Conservation (phyloP, 306 rosid species). For the Calophaca sinica region DNA sequence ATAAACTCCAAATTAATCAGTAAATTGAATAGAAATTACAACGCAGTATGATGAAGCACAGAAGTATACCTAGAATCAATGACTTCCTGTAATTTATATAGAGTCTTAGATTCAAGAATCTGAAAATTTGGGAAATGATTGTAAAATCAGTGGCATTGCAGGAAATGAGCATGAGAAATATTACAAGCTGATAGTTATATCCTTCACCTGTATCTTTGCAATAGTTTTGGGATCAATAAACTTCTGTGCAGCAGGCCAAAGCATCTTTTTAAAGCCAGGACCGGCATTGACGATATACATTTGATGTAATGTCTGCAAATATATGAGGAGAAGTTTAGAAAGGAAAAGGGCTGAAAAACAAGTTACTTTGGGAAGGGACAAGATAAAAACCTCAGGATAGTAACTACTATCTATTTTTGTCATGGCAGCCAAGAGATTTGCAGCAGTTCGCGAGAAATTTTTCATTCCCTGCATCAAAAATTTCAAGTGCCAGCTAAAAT, state of each 20-base stretch:
- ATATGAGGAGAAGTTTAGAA: conserved; percentile 28
- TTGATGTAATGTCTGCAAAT: conserved; percentile 81
- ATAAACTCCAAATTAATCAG: conserved; percentile 37
- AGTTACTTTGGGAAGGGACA: conserved; percentile 32
- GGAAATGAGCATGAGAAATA: conserved; percentile 27
- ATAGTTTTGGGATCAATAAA: conserved; percentile 86
- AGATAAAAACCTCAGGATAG: conserved; percentile 87
- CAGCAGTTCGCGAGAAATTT: conserved; percentile 84
- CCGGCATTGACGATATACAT: conserved; percentile 97
- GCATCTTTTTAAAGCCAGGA: conserved; percentile 89
- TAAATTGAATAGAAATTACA: conserved; percentile 22
- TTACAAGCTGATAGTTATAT: conserved; percentile 34
- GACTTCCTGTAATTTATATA: conserved; percentile 74
- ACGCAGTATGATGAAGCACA: conserved; percentile 16
- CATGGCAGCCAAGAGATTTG: conserved; percentile 80
- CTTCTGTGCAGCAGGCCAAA: conserved; percentile 97
- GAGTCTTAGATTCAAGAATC: conserved; percentile 83
- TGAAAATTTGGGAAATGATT: conserved; percentile 49
- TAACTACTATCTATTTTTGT: conserved; percentile 81
- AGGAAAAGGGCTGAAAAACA: conserved; percentile 22
- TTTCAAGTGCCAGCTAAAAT: conserved; percentile 38
- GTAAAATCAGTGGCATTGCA: conserved; percentile 37
- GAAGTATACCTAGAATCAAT: conserved; percentile 73
- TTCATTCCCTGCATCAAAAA: conserved; percentile 82
- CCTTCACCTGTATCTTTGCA: conserved; percentile 84